Evolutionary conservation across 768 basidiomycete species (phyloP), one percentile per base, ranked within the genome.

Genomic region (Lactifluus rugatus): DNA sequence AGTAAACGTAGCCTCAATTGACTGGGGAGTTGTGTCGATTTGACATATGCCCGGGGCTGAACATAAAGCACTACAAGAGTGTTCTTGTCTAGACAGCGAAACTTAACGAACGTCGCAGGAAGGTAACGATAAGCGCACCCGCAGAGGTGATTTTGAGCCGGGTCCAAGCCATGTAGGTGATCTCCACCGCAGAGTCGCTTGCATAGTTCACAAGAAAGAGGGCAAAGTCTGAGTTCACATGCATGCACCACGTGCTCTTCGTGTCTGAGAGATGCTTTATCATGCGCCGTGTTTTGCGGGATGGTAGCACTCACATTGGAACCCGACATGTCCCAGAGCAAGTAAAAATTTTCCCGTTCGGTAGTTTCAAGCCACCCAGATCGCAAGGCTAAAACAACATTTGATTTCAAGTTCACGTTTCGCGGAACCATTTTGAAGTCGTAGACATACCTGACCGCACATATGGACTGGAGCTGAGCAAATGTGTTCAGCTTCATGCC

Each of bases 1-100:
- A 0, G 76, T 78, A 62, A 84, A 85, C 0, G 81, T 83, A 7
- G 81, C 80, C 62, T 83, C 79, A 26, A 85, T 75, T 0, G 81
- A 79, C 54, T 80, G 78, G 1, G 83, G 83, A 0, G 76, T 72
- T 0, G 77, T 81, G 52, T 83, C 77, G 10, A 84, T 82, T 50
- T 82, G 74, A 54, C 83, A 84, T 21, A 77, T 78, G 1, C 84
- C 83, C 0, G 66, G 64, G 0, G 75, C 69, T 21, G 70, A 62
- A 60, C 83, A 85, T 5, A 70, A 44, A 0, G 73, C 67, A 13
- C 62, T 56, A 57, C 82, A 84, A 14, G 72, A 55, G 64, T 84
- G 82, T n/a, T 74, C 70, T 72, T 84, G 76, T 1, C 82, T 84
- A 28, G 23, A 19, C 25, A 4, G 17, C 13, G 5, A 0, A 28